Conservation (phyloP, 2,329 filamentous ascomycete genomes). For the Arthrobotrys sinensis region DNA sequence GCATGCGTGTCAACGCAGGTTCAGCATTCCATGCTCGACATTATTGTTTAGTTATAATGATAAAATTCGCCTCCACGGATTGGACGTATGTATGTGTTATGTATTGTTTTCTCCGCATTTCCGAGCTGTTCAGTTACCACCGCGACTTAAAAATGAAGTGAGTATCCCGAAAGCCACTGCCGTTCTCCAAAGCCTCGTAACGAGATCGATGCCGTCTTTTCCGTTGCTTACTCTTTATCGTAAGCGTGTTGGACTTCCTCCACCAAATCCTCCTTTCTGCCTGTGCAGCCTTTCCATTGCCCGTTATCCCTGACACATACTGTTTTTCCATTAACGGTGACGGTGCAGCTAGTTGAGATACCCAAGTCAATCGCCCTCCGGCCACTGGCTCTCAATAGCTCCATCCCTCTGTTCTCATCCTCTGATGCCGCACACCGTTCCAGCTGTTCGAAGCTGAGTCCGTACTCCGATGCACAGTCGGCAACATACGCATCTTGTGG, state of each 20-base stretch:
- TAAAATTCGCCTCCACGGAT: slow-evolving; percentile 31
- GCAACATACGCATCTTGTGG: slow-evolving; percentile 84
- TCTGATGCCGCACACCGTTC: slow-evolving; percentile 86
- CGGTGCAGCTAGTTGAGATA: slow-evolving; percentile 81
- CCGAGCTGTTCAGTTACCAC: slow-evolving; percentile 20
- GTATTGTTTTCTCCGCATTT: slow-evolving; percentile 16
- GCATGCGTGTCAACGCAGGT: slow-evolving; percentile 57
- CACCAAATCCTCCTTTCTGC: slow-evolving; percentile 46
- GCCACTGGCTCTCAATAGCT: slow-evolving; percentile 76
- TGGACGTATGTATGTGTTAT: background rate
- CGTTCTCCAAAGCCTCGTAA: slow-evolving; percentile 5
- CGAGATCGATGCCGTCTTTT: slow-evolving; percentile 1
- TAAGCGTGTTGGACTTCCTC: slow-evolving; percentile 41
- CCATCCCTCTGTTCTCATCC: slow-evolving; percentile 79
- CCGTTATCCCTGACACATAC: slow-evolving; percentile 88
- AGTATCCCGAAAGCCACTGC: slow-evolving; percentile 1
- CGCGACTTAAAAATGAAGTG: background rate
- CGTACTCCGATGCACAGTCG: slow-evolving; percentile 91
- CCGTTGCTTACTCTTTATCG: slow-evolving; percentile 33
- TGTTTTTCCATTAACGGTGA: slow-evolving; percentile 82
- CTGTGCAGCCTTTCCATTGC: slow-evolving; percentile 74
- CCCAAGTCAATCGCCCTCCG: slow-evolving; percentile 74
- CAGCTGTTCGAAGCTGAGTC: slow-evolving; percentile 83
- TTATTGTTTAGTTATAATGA: slow-evolving; percentile 24
- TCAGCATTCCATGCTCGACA: slow-evolving; percentile 51